A percentile compares a stretch with the other conserved stretches of the same genome.
phyloP scores from a whole-genome alignment of 495 filamentous ascomycete species.

The Hypoxylon rickii region DNA sequence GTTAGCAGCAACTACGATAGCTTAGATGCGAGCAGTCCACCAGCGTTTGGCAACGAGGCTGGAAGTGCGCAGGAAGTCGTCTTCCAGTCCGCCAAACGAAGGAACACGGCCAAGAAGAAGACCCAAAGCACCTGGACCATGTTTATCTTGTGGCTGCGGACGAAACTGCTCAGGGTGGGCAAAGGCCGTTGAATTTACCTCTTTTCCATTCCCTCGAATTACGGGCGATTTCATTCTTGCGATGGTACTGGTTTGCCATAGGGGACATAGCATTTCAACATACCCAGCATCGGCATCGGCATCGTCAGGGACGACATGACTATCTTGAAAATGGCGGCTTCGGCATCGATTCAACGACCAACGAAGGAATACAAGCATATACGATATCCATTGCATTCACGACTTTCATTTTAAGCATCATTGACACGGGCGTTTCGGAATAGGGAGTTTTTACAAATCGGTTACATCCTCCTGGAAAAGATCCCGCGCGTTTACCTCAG shows the following conservation, averaged over 20 bases:
- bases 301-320: not conserved
- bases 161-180: constrained; percentile 50
- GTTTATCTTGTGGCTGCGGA: constrained; percentile 60
- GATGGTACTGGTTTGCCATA: not conserved
- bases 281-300: not conserved
- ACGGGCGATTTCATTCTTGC: not conserved
- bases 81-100: constrained; percentile 41
- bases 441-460: constrained; percentile 22
- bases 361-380: constrained; percentile 22
- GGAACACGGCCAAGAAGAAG: constrained; percentile 54
- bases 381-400: constrained; percentile 35
- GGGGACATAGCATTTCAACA: not conserved
- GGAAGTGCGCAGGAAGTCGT: constrained; percentile 38
- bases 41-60: constrained; percentile 27
- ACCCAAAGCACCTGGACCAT: constrained; percentile 58
- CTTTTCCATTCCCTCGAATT: not conserved
- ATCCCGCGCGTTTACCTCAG: constrained; percentile 1
- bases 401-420: constrained; percentile 22
- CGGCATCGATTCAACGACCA: not conserved
- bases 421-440: constrained; percentile 22
- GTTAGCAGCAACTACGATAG: constrained; percentile 48
- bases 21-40: constrained; percentile 39
- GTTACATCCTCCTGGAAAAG: constrained; percentile 20
- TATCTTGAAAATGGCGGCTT: too few relatives aligned
- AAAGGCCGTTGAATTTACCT: constrained; percentile 22